A percentile compares a stretch with the other conserved stretches of the same genome.
Conservation (phyloP, 2,329 filamentous ascomycete species). For the Corinectria fuckeliana region DNA sequence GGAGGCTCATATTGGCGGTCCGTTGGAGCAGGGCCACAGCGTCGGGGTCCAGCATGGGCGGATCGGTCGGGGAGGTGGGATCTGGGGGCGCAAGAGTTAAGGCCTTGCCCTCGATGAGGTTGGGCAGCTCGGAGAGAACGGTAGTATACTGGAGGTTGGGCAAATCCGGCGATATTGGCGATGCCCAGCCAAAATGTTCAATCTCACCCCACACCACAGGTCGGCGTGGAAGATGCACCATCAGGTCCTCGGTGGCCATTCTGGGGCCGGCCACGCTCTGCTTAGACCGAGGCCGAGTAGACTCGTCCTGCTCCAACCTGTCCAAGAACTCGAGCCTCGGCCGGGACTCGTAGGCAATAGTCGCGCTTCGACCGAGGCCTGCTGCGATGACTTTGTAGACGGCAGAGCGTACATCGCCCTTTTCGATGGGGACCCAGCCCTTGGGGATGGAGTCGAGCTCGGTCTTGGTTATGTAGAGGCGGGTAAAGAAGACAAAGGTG, state of each 20-base stretch:
- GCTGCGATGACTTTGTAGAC: slow-evolving; percentile 79
- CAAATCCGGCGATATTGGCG: slow-evolving; percentile 75
- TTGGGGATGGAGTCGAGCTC: slow-evolving; percentile 85
- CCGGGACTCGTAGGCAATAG: slow-evolving; percentile 73
- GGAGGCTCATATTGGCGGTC: slow-evolving; percentile 72
- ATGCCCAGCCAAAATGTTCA: slow-evolving; percentile 87
- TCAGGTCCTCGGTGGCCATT: slow-evolving; percentile 47
- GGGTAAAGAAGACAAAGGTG: slow-evolving; percentile 77
- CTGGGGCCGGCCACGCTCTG: slow-evolving; percentile 43
- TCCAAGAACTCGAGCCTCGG: slow-evolving; percentile 39
- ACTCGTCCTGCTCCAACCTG: slow-evolving; percentile 23
- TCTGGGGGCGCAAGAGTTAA: slow-evolving; percentile 78
- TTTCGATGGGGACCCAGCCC: slow-evolving; percentile 83
- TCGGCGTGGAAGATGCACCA: slow-evolving; percentile 58
- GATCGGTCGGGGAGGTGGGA: slow-evolving; percentile 46
- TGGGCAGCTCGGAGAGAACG: slow-evolving; percentile 83
- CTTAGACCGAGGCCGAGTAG: slow-evolving; percentile 27
- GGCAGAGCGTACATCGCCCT: slow-evolving; percentile 77
- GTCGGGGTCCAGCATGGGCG: slow-evolving; percentile 65
- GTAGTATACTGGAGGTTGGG: slow-evolving; percentile 83
- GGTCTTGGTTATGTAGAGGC: slow-evolving; percentile 86
- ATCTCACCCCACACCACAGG: slow-evolving; percentile 78
- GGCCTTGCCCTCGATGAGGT: slow-evolving; percentile 90
- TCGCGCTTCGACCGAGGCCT: slow-evolving; percentile 76
- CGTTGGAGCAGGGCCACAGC: slow-evolving; percentile 76